Evolutionary conservation across 2,329 filamentous ascomycete species (phyloP).

Genomic region (Corynespora cassiicola): DNA sequence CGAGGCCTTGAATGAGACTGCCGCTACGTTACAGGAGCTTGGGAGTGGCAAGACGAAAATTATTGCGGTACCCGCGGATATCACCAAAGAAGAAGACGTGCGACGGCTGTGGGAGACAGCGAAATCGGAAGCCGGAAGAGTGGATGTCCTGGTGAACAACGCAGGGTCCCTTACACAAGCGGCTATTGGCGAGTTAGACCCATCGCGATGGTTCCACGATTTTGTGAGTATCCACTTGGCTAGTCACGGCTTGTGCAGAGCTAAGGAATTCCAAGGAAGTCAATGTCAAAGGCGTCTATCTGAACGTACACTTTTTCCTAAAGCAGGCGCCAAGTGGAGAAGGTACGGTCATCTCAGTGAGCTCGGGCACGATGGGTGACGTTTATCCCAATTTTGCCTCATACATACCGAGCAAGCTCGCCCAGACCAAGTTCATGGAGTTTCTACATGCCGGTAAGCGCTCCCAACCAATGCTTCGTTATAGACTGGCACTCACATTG

Average conservation of each 20-base stretch:
- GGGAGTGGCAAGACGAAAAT: constrained; percentile 21
- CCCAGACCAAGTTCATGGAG: constrained; percentile 25
- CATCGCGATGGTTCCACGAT: constrained; percentile 15
- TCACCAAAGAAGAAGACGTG: constrained; percentile 23
- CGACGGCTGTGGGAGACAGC: constrained; percentile 19
- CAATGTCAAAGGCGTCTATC: constrained; percentile 23
- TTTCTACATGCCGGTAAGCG: constrained; percentile 23
- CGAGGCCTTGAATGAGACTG: constrained; percentile 22
- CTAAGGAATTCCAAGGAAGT: no score
- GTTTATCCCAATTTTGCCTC: constrained; percentile 21
- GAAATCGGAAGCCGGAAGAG: constrained; percentile 11
- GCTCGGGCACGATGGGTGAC: constrained; percentile 17
- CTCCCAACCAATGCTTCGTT: no score
- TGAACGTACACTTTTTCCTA: constrained; percentile 17
- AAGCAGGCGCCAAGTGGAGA: constrained; percentile 5
- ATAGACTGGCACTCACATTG: no score
- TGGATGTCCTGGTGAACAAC: constrained; percentile 25
- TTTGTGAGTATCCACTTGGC: constrained; percentile 11
- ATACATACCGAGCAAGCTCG: constrained; percentile 31
- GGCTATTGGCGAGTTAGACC: constrained; percentile 6
- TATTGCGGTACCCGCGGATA: constrained; percentile 24
- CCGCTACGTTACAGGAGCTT: constrained; percentile 15
- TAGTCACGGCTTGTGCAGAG: no score
- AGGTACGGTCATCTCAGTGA: constrained; percentile 26
- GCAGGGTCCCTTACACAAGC: constrained; percentile 17